Conservation (phyloP, 2,329 filamentous ascomycete species). For the Xylariaceae sp. region DNA sequence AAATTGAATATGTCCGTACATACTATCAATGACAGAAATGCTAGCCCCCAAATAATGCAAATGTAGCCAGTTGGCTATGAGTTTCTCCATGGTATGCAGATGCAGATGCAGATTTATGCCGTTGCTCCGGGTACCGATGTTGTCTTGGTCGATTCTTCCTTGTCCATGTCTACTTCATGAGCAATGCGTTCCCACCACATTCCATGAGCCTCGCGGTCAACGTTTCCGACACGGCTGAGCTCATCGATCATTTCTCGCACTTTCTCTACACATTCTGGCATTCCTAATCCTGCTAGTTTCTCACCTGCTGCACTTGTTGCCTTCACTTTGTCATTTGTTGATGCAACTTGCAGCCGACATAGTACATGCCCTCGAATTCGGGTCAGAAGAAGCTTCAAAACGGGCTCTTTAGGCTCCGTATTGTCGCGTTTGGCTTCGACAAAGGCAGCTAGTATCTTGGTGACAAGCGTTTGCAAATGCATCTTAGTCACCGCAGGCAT, state of each 20-base stretch:
- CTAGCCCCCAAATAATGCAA: conserved; percentile 15
- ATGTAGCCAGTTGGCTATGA: no score
- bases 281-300: conserved; percentile 62
- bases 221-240: conserved; percentile 58
- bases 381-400: conserved; percentile 64
- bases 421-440: conserved; percentile 41
- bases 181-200: conserved; percentile 68
- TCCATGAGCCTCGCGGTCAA: conserved; percentile 66
- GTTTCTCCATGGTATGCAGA: no score
- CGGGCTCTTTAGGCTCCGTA: conserved; percentile 48
- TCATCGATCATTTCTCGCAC: conserved; percentile 68
- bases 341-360: conserved; percentile 59
- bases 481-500: conserved; percentile 61
- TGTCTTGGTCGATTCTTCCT: conserved; percentile 28
- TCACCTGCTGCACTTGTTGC: conserved; percentile 66
- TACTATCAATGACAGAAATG: no score
- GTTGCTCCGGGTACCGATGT: background rate
- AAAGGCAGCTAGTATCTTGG: conserved; percentile 51
- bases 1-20: no score
- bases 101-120: background rate
- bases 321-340: conserved; percentile 66
- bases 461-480: conserved; percentile 55
- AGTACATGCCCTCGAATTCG: conserved; percentile 65
- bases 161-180: conserved; percentile 48
- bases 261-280: conserved; percentile 69